A percentile compares a stretch with the other conserved stretches of the same genome.
phyloP scores from a whole-genome alignment of 1,284 basidiomycete species.

The Chiua sp. region DNA sequence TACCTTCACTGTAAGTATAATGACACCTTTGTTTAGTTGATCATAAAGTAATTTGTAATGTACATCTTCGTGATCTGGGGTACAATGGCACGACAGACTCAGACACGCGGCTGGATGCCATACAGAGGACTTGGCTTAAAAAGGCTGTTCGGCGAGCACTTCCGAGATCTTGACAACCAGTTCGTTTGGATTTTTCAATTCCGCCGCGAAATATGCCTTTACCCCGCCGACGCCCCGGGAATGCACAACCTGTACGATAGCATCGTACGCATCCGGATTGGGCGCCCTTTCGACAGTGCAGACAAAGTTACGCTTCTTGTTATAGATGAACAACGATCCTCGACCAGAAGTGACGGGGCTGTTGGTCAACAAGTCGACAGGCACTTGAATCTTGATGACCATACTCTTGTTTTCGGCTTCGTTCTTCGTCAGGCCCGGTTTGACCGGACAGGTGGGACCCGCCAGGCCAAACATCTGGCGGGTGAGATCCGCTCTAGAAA shows the following conservation, averaged over 20 bases:
- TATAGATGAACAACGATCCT: conserved; percentile 51
- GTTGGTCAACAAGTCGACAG: conserved; percentile 23
- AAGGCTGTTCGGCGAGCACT: conserved; percentile 55
- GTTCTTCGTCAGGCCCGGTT: conserved; percentile 17
- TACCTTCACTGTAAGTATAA: conserved; percentile 1
- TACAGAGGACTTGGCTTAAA: conserved; percentile 29
- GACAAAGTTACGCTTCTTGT: conserved; percentile 55
- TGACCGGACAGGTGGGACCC: conserved; percentile 7
- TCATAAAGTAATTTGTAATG: background rate
- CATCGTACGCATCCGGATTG: conserved; percentile 44
- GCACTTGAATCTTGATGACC: conserved; percentile 60
- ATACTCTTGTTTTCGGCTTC: conserved; percentile 42
- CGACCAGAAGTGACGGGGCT: conserved; percentile 1
- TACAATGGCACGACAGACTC: background rate
- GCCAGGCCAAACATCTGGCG: conserved; percentile 41
- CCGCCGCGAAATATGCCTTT: conserved; percentile 64
- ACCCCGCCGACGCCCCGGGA: conserved; percentile 47
- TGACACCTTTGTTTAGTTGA: background rate
- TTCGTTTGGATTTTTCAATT: conserved; percentile 50
- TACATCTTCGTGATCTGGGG: background rate
- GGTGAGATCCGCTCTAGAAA: conserved; percentile 40
- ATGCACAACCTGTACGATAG: conserved; percentile 42
- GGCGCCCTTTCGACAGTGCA: conserved; percentile 45
- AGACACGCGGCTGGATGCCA: background rate
- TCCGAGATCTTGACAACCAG: conserved; percentile 56